Conservation (phyloP, 2,329 filamentous ascomycete genomes). For the Aspergillus proliferans region DNA sequence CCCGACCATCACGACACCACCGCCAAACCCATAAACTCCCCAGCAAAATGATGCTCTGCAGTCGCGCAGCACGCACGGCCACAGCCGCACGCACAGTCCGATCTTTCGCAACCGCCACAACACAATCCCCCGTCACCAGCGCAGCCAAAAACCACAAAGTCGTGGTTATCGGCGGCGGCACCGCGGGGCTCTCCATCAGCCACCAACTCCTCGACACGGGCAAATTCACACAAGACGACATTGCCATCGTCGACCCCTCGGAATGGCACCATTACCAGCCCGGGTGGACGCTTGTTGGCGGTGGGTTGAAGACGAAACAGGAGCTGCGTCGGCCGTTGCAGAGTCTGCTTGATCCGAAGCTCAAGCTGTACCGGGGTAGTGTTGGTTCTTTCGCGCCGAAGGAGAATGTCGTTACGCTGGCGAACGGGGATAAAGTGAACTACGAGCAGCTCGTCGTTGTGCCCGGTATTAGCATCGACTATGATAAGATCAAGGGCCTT, state of each 20-base stretch:
- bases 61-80: slow-evolving; percentile 17
- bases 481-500: slow-evolving; percentile 49
- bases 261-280: slow-evolving; percentile 62
- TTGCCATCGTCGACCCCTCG: slow-evolving; percentile 59
- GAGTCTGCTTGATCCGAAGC: slow-evolving; percentile 52
- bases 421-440: slow-evolving; percentile 49
- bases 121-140: slow-evolving; percentile 30
- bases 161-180: slow-evolving; percentile 61
- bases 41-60: slow-evolving; percentile 20
- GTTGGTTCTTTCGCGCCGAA: slow-evolving; percentile 50
- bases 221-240: slow-evolving; percentile 53
- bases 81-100: slow-evolving; percentile 15
- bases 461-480: slow-evolving; percentile 52
- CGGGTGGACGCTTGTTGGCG: slow-evolving; percentile 64
- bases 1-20: not conserved
- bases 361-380: slow-evolving; percentile 53
- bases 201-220: slow-evolving; percentile 60
- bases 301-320: slow-evolving; percentile 58
- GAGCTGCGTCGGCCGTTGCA: slow-evolving; percentile 49
- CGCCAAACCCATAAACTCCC: not conserved
- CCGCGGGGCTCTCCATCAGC: slow-evolving; percentile 59
- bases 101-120: slow-evolving; percentile 18
- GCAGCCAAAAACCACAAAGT: slow-evolving; percentile 52
- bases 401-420: slow-evolving; percentile 51
- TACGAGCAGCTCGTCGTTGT: slow-evolving; percentile 62